A percentile compares a stretch with the other conserved stretches of the same genome.
phyloP scores from a whole-genome alignment of 2,329 filamentous ascomycete species.

The Hymenoscyphus scutula region DNA sequence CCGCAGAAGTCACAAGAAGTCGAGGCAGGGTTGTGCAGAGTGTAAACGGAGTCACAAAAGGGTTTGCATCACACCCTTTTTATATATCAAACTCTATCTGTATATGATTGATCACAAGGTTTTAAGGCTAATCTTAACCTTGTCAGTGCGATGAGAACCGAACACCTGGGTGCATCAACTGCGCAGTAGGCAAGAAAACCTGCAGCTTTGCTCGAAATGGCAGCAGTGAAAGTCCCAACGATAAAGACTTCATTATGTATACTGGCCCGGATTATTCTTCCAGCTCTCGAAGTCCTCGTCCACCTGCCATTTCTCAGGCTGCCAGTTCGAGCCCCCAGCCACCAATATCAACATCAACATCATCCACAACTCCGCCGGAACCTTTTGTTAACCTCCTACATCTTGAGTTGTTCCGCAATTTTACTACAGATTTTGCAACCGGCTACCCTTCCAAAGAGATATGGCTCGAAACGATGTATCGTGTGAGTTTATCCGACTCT shows the following conservation, averaged over 20 bases:
- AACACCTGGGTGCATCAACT: conserved; percentile 25
- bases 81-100: not conserved
- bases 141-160: conserved; percentile 29
- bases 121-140: conserved; percentile 1
- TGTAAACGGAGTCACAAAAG: conserved; percentile 29
- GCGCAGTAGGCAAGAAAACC: conserved; percentile 17
- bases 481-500: conserved; percentile 3
- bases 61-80: conserved; percentile 12
- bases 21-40: conserved; percentile 24
- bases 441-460: not conserved
- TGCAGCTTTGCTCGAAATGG: conserved; percentile 17
- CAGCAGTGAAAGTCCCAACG: conserved; percentile 8
- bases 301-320: conserved; percentile 2
- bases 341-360: conserved; percentile 4
- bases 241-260: conserved; percentile 6
- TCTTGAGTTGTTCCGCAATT: conserved; percentile 41
- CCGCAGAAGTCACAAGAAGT: conserved; percentile 28
- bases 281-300: conserved; percentile 7
- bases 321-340: not conserved
- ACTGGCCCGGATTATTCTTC: conserved; percentile 1
- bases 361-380: conserved; percentile 4
- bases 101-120: too few relatives aligned
- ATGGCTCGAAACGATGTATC: conserved; percentile 3
- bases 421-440: not conserved
- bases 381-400: conserved; percentile 32